Conservation (phyloP, 352 stramenopile genomes). For the Pythium brachiatum region DNA sequence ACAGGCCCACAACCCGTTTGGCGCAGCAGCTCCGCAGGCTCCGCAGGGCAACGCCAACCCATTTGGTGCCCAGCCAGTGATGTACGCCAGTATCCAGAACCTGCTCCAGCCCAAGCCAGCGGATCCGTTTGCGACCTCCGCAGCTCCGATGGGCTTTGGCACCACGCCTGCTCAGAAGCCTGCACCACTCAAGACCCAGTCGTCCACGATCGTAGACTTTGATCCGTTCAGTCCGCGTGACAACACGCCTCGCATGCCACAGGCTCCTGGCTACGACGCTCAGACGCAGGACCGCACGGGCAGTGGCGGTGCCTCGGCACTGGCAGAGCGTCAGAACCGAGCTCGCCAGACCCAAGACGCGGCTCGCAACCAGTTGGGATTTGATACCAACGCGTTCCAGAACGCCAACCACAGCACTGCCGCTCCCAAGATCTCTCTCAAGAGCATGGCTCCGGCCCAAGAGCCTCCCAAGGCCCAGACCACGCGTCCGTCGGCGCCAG, state of each 20-base stretch:
- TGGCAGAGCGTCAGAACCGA: slow-evolving; percentile 42
- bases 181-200: slow-evolving; percentile 29
- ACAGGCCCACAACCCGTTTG: slow-evolving; percentile 15
- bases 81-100: slow-evolving; percentile 69
- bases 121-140: slow-evolving; percentile 43
- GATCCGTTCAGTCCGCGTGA: slow-evolving; percentile 66
- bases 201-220: slow-evolving; percentile 64
- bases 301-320: slow-evolving; percentile 20
- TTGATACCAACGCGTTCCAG: slow-evolving; percentile 53
- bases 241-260: slow-evolving; percentile 45
- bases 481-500: background rate
- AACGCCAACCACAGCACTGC: slow-evolving; percentile 17
- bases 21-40: background rate
- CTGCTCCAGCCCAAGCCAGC: slow-evolving; percentile 39
- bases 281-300: slow-evolving; percentile 16
- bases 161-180: slow-evolving; percentile 4
- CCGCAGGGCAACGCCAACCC: slow-evolving; percentile 35
- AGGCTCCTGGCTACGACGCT: slow-evolving; percentile 22
- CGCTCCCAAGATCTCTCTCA: slow-evolving; percentile 42
- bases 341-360: slow-evolving; percentile 66
- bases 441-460: slow-evolving; percentile 24
- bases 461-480: slow-evolving; percentile 17
- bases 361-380: slow-evolving; percentile 52
- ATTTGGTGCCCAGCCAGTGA: slow-evolving; percentile 44
- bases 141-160: slow-evolving; percentile 11